These are phyloP conservation scores for Phytophthora agathidicida DNA, from an alignment of 352 stramenopile species.

Conservation along the genomic window DNA sequence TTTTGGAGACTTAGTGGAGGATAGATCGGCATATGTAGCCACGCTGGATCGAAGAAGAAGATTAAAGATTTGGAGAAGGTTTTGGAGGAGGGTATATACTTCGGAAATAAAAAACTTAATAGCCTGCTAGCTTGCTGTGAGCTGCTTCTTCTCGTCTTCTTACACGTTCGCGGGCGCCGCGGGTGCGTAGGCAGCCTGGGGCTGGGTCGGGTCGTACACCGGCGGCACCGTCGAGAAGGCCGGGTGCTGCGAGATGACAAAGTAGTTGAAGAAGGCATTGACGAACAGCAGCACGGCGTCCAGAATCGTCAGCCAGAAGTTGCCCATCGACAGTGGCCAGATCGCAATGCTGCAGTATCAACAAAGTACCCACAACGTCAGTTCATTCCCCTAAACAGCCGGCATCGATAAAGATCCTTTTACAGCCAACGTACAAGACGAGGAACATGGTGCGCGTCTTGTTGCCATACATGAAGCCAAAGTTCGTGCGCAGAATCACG, in stretches of 20 bases:
- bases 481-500: slow-evolving; percentile 81
- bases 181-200: slow-evolving; percentile 25
- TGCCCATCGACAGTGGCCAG: slow-evolving; percentile 90
- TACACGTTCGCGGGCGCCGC: slow-evolving; percentile 33
- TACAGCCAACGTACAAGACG: slow-evolving; percentile 82
- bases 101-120: slow-evolving; percentile 25
- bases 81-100: slow-evolving; percentile 10
- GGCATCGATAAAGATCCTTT: no score
- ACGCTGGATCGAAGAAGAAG: no score
- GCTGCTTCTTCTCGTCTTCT: background rate
- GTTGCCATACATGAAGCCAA: slow-evolving; percentile 92
- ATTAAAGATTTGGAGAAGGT: no score
- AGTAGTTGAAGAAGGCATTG: slow-evolving; percentile 93
- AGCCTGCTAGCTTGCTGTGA: background rate
- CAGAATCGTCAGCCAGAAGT: slow-evolving; percentile 90
- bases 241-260: slow-evolving; percentile 85
- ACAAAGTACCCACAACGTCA: slow-evolving; percentile 51
- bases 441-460: slow-evolving; percentile 89
- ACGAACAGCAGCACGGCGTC: slow-evolving; percentile 88
- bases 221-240: slow-evolving; percentile 56
- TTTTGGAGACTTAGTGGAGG: no score
- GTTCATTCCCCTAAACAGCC: no score
- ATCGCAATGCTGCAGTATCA: slow-evolving; percentile 79
- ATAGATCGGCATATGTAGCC: slow-evolving; percentile 9
- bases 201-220: slow-evolving; percentile 32